A percentile compares a stretch with the other conserved stretches of the same genome.
These are phyloP conservation scores for Austroboletus novae-zelandiae DNA, from an alignment of 1,284 basidiomycete genomes.

Conservation along the genomic window DNA sequence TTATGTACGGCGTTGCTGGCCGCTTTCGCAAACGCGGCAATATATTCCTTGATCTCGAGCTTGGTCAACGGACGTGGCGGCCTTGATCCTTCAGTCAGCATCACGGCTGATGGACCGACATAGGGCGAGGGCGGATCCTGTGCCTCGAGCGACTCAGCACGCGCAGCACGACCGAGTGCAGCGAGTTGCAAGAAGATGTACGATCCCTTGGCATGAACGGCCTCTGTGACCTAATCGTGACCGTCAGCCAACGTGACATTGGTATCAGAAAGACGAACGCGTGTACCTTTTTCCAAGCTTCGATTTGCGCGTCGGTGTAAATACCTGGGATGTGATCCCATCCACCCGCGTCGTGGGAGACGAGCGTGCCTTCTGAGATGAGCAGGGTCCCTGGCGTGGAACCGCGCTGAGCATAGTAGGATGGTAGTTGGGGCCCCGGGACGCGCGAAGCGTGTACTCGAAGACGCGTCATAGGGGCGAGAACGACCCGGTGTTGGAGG, in stretches of 20 bases:
- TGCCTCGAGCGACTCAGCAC: slow-evolving; percentile 20
- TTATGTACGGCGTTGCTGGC: slow-evolving; percentile 23
- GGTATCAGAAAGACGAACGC: no score
- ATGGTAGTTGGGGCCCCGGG: slow-evolving; percentile 14
- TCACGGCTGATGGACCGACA: slow-evolving; percentile 42
- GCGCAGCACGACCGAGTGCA: slow-evolving; percentile 40
- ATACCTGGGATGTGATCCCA: slow-evolving; percentile 22
- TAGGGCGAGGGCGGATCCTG: slow-evolving; percentile 30
- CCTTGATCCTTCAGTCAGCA: slow-evolving; percentile 24
- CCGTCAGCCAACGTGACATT: no score
- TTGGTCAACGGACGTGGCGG: slow-evolving; percentile 34
- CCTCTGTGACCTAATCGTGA: slow-evolving; percentile 27
- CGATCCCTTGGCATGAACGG: slow-evolving; percentile 41
- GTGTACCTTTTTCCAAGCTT: slow-evolving; percentile 24
- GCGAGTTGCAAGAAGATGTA: slow-evolving; percentile 25
- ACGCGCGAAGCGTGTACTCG: slow-evolving; percentile 25
- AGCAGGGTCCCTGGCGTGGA: slow-evolving; percentile 28
- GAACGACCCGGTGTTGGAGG: slow-evolving; percentile 32
- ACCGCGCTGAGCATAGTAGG: slow-evolving; percentile 35
- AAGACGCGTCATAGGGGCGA: slow-evolving; percentile 36
- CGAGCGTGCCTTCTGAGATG: slow-evolving; percentile 28
- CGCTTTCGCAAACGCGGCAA: slow-evolving; percentile 18
- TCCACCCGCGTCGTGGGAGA: slow-evolving; percentile 22
- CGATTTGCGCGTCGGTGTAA: slow-evolving; percentile 22
- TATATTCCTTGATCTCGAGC: slow-evolving; percentile 26